Evolutionary conservation across 1,284 basidiomycete species (phyloP), one percentile per base, ranked within the genome.

Genomic region (Inonotus hispidus): DNA sequence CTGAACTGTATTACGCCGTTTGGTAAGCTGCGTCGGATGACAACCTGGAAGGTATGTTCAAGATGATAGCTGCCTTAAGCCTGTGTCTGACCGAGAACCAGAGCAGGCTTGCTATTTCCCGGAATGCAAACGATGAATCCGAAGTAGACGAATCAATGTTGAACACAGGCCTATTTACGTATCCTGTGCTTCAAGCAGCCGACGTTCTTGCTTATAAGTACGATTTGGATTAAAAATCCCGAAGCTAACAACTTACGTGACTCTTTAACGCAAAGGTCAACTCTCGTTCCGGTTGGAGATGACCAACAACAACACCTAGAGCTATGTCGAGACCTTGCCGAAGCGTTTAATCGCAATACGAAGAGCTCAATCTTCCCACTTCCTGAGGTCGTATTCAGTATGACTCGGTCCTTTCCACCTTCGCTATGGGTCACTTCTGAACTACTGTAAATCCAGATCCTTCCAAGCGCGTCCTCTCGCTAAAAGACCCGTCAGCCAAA

Each of bases 261-360:
- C 45, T 66, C 63, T 25, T 46, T 27, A 21, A 29, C 0, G 16
- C 13, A 1, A 62, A 94, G 92, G 67, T 84, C 93, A 1, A 97
- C 94, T 0, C 90, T 95, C 71, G 92, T 98, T 0, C 95, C 95
- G 0, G 94, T 98, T 1, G 95, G 95, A 23, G 93, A 98, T 69
- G 95, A 98, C 71, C 95, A 98, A 72, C 84, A 86, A 38, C 95
- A 98, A 74, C 95, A 98, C 68, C 81, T 98, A 29, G 94, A 97
- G 71, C 82, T 98, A 1, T 82, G 85, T 27, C 82, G 93, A 39
- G 93, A 95, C 69, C 74, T 97, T 8, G 94, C 92, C 0, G 85
- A 92, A 29, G 76, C 76, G 6, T 97, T 96, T 75, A 98, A 98
- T 70, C 80, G 85, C 3, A 80, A 80, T 65, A 87, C 82, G 69